Evolutionary conservation across 2,329 filamentous ascomycete genomes (phyloP), one percentile per base, ranked within the genome.

Genomic region (Phoma sp.): DNA sequence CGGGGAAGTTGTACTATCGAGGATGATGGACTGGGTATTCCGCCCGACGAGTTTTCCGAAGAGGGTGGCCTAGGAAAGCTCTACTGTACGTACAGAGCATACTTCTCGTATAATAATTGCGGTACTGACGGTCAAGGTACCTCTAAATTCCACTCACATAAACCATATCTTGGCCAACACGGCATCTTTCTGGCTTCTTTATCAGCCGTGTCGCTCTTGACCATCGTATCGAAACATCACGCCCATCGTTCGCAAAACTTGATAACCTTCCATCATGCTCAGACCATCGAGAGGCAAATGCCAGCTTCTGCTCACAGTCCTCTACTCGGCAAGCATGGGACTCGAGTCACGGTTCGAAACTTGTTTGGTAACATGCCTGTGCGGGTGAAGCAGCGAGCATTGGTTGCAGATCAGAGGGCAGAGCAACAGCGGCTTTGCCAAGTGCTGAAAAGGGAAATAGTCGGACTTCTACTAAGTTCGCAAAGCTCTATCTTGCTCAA

Each of bases 321-420:
- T 42, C 64, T 80, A 7, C 77, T 75, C 32, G 82, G 81, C 51
- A 72, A 78, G 18, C 86, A 90, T 76, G 93, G 93, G 4, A 96
- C 93, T 0, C 83, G 85, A 25, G 86, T 93, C 2, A 82, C 82
- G 0, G 88, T 96, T 5, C 85, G 87, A 51, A 88, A 96, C 70
- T 78, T 97, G 1, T 98, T 97, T 74, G 92, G 93, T 0, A 89
- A 87, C 54, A 90, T 97, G 85, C 92, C 93, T 0, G 93, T 97
- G 10, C 86, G 93, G 11, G 88, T 96, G 24, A 96, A 95, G 70
- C 89, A 92, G 64, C 84, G 92, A 58, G 84, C 84, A 0, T 62
- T 86, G 3, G 75, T 59, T 71, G 80, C 35, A 78, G 85, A 65
- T 80, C 79, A 61, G 61, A 80, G 54, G 9, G 68, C 78, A 23